A percentile compares a stretch with the other conserved stretches of the same genome.
These are phyloP conservation scores for Leccinum pachyderme DNA, from an alignment of 1,284 basidiomycete genomes.

Conservation along the genomic window DNA sequence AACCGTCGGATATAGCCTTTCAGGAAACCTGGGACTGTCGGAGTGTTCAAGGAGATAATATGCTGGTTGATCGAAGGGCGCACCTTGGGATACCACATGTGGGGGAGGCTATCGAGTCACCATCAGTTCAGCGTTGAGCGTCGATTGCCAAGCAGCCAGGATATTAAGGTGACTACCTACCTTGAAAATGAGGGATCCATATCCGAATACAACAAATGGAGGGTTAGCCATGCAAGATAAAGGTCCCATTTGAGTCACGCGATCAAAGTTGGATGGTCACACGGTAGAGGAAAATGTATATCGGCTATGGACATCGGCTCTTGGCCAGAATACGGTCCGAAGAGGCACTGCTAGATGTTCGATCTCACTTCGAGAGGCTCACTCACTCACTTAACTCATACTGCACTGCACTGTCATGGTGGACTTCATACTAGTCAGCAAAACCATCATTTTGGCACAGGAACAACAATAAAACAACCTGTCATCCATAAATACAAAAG, in stretches of 20 bases:
- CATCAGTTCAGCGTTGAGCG: not conserved
- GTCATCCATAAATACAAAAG: not conserved
- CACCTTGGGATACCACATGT: slow-evolving; percentile 61
- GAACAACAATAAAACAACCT: not conserved
- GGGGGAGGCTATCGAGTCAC: slow-evolving; percentile 60
- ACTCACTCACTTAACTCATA: not conserved
- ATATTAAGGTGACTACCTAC: slow-evolving; percentile 33
- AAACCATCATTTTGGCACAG: too few species aligned
- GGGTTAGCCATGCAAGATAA: slow-evolving; percentile 14
- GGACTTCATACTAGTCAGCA: too few species aligned
- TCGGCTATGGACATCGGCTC: too few species aligned
- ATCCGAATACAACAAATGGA: slow-evolving; percentile 71
- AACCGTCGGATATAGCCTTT: slow-evolving; percentile 86
- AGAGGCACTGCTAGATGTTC: too few species aligned
- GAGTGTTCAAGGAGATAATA: not conserved
- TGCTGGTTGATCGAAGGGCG: not conserved
- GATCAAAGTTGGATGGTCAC: not conserved
- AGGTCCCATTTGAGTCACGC: not conserved
- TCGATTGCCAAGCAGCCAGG: not conserved
- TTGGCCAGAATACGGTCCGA: too few species aligned
- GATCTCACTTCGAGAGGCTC: too few species aligned
- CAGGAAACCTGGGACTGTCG: slow-evolving; percentile 71
- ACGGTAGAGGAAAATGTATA: too few species aligned
- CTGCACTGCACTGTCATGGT: not conserved
- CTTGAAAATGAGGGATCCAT: slow-evolving; percentile 83